Conservation (phyloP, 2,329 filamentous ascomycete genomes). For the Sphaerulina populicola region DNA sequence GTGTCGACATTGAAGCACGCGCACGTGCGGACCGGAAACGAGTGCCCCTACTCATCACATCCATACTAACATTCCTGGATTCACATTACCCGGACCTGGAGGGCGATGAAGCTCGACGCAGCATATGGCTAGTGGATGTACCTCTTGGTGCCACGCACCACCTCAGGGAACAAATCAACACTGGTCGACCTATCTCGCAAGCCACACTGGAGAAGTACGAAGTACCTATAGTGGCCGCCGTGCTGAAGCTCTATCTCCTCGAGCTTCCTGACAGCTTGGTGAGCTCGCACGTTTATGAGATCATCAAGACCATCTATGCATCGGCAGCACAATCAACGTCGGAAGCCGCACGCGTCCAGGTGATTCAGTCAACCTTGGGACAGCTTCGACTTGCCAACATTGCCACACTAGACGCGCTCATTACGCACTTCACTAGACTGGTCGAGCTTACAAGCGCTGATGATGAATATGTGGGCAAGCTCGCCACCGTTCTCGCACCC, state of each 20-base stretch:
- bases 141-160: constrained; percentile 77
- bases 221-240: constrained; percentile 84
- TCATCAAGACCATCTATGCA: constrained; percentile 92
- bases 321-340: constrained; percentile 68
- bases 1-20: constrained; percentile 91
- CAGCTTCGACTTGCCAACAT: constrained; percentile 95
- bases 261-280: constrained; percentile 97
- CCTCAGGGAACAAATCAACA: constrained; percentile 73
- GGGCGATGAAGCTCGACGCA: constrained; percentile 83
- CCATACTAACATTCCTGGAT: constrained; percentile 87
- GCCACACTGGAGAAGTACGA: constrained; percentile 81
- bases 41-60: constrained; percentile 84
- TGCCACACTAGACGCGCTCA: constrained; percentile 93
- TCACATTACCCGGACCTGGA: constrained; percentile 96
- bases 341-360: constrained; percentile 72
- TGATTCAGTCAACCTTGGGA: constrained; percentile 90
- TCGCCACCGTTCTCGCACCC: constrained; percentile 68
- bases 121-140: constrained; percentile 91
- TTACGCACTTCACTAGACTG: constrained; percentile 93
- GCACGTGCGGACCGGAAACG: constrained; percentile 91
- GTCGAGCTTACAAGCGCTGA: constrained; percentile 96
- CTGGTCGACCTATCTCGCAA: constrained; percentile 67
- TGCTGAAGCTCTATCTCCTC: constrained; percentile 87
- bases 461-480: constrained; percentile 67
- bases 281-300: constrained; percentile 96